phyloP scores from a whole-genome alignment of 164 flowering plant species.

The Chloranthus sessilifolius region DNA sequence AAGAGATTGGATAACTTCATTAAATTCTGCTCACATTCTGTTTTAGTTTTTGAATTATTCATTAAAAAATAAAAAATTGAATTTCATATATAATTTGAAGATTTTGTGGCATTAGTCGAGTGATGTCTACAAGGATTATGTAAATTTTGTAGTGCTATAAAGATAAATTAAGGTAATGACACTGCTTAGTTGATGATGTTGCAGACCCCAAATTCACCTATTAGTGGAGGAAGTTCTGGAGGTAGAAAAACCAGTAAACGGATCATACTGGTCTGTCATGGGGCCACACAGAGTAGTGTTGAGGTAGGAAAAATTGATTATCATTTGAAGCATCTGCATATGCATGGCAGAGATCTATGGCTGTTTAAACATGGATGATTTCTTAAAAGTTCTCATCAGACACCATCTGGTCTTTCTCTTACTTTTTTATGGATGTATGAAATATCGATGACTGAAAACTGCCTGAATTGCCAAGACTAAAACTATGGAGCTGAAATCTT shows the following conservation, averaged over 20 bases:
- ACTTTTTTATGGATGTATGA: no score
- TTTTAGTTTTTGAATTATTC: no score
- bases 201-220: constrained; percentile 92
- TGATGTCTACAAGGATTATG: no score
- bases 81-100: background rate
- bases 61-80: no score
- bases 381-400: background rate
- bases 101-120: background rate
- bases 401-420: background rate
- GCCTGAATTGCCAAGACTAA: no score
- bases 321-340: background rate
- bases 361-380: no score
- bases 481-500: no score
- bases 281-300: constrained; percentile 33
- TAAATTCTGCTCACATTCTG: no score
- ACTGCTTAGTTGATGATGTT: constrained; percentile 10
- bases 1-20: no score
- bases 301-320: constrained; percentile 37
- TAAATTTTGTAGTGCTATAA: no score
- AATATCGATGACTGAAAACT: no score
- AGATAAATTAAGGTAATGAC: constrained; percentile 1
- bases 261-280: constrained; percentile 76
- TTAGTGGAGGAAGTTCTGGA: constrained; percentile 59
- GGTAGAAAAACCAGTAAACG: constrained; percentile 70
- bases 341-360: background rate